Evolutionary conservation across 352 stramenopile genomes (phyloP).

Genomic region (Phytophthora colocasiae): DNA sequence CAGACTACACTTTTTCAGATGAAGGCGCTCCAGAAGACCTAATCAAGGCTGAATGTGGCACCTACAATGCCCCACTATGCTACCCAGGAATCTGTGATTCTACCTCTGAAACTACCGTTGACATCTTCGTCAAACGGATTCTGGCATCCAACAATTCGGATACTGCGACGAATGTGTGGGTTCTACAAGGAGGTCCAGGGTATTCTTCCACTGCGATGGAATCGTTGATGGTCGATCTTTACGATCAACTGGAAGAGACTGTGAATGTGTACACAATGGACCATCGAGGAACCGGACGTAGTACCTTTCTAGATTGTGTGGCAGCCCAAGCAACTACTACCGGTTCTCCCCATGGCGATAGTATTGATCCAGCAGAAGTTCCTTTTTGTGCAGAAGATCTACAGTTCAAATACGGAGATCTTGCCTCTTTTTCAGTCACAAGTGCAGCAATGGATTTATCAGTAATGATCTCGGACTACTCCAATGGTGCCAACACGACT

Average conservation of each 20-base stretch:
- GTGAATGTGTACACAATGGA: slow-evolving; percentile 63
- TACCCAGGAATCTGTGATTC: slow-evolving; percentile 30
- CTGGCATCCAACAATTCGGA: slow-evolving; percentile 12
- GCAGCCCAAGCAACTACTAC: slow-evolving; percentile 43
- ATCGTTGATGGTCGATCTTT: slow-evolving; percentile 38
- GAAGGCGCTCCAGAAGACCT: slow-evolving; percentile 5
- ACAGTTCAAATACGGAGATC: slow-evolving; percentile 42
- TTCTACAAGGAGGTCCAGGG: slow-evolving; percentile 49
- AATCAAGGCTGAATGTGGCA: slow-evolving; percentile 33
- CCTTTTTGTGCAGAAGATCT: slow-evolving; percentile 44
- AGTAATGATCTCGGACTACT: slow-evolving; percentile 31
- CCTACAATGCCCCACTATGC: slow-evolving; percentile 42
- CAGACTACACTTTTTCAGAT: slow-evolving; percentile 34
- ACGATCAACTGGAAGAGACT: slow-evolving; percentile 22
- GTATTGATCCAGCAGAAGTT: slow-evolving; percentile 34
- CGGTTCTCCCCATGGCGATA: slow-evolving; percentile 32
- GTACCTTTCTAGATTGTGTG: slow-evolving; percentile 43
- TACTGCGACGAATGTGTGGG: slow-evolving; percentile 42
- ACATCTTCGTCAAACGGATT: slow-evolving; percentile 53
- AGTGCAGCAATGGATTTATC: slow-evolving; percentile 41
- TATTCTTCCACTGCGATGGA: slow-evolving; percentile 51
- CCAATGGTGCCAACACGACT: slow-evolving; percentile 29
- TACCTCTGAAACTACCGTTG: slow-evolving; percentile 16
- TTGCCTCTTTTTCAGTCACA: slow-evolving; percentile 49
- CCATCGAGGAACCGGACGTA: slow-evolving; percentile 51